Evolutionary conservation across 495 filamentous ascomycete genomes (phyloP).

Genomic region (Durotheca rogersii): DNA sequence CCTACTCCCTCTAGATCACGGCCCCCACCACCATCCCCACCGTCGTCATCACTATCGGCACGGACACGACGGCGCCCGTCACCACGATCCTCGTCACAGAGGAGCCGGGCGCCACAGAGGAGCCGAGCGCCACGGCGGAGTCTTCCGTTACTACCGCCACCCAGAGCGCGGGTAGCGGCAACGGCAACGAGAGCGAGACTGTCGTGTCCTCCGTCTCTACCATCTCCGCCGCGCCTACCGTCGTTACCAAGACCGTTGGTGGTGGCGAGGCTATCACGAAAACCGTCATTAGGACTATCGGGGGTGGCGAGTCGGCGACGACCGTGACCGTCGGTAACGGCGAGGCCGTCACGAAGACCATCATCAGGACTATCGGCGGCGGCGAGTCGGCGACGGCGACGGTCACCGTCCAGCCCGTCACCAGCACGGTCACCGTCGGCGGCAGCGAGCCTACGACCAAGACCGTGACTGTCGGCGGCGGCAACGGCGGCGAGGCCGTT

Average conservation of each 20-base stretch:
- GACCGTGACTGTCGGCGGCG: slow-evolving; percentile 5
- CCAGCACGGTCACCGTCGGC: slow-evolving; percentile 17
- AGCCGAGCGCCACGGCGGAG: not conserved
- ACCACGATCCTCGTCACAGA: slow-evolving; percentile 16
- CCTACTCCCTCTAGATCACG: not conserved
- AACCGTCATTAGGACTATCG: slow-evolving; percentile 12
- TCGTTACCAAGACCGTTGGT: slow-evolving; percentile 8
- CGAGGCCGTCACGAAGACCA: slow-evolving; percentile 3
- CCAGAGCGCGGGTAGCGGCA: slow-evolving; percentile 15
- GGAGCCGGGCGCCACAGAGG: not conserved
- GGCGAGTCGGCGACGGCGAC: slow-evolving; percentile 6
- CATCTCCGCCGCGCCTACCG: slow-evolving; percentile 2
- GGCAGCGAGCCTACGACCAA: slow-evolving; percentile 4
- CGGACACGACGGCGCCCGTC: slow-evolving; percentile 7
- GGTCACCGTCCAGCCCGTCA: slow-evolving; percentile 1
- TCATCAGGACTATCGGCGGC: slow-evolving; percentile 5
- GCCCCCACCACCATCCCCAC: slow-evolving; percentile 1
- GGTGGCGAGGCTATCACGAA: not conserved
- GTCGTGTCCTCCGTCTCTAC: slow-evolving; percentile 4
- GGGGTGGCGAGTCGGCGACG: not conserved
- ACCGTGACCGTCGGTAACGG: slow-evolving; percentile 6
- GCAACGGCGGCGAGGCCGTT: no score
- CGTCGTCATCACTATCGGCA: slow-evolving; percentile 14
- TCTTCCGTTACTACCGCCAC: slow-evolving; percentile 11
- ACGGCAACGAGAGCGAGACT: slow-evolving; percentile 1